Conservation (phyloP, 2,329 filamentous ascomycete genomes). For the Beauveria varroae region DNA sequence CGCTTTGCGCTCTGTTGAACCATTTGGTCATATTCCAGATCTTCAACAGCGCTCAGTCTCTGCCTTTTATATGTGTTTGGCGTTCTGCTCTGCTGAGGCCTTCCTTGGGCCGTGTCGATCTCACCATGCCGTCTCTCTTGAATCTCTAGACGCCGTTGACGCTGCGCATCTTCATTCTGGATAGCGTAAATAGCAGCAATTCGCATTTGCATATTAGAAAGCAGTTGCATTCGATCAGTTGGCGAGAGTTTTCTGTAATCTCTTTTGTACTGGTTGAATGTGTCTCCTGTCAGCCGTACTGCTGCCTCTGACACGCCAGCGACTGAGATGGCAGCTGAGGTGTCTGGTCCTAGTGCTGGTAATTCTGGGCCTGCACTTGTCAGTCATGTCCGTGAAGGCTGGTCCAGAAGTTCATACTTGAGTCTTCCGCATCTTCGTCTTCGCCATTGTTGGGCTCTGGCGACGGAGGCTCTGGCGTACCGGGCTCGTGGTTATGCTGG, state of each 20-base stretch:
- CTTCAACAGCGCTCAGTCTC: background rate
- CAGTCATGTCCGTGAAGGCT: background rate
- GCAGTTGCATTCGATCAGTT: conserved; percentile 29
- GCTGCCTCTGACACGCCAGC: conserved; percentile 31
- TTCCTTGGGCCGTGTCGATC: conserved; percentile 26
- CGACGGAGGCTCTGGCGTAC: conserved; percentile 35
- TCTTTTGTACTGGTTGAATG: conserved; percentile 35
- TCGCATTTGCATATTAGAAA: conserved; percentile 34
- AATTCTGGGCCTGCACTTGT: conserved; percentile 11
- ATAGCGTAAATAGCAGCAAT: conserved; percentile 38
- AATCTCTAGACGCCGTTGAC: conserved; percentile 30
- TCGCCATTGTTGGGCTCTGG: conserved; percentile 26
- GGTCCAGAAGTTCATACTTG: conserved; percentile 13
- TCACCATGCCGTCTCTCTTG: conserved; percentile 31
- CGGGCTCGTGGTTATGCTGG: conserved; percentile 37
- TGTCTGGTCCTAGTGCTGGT: conserved; percentile 5
- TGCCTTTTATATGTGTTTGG: conserved; percentile 16
- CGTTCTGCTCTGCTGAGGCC: conserved; percentile 15
- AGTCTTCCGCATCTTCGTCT: conserved; percentile 23
- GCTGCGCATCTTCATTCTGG: conserved; percentile 36
- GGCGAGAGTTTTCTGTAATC: conserved; percentile 37
- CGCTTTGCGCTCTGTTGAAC: background rate
- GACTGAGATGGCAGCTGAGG: conserved; percentile 27
- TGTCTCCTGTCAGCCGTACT: conserved; percentile 34
- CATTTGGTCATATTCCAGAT: background rate